Base-by-base conservation (phyloP, 192 early-diverging fungal species). In the Coemansia sp. region DNA sequence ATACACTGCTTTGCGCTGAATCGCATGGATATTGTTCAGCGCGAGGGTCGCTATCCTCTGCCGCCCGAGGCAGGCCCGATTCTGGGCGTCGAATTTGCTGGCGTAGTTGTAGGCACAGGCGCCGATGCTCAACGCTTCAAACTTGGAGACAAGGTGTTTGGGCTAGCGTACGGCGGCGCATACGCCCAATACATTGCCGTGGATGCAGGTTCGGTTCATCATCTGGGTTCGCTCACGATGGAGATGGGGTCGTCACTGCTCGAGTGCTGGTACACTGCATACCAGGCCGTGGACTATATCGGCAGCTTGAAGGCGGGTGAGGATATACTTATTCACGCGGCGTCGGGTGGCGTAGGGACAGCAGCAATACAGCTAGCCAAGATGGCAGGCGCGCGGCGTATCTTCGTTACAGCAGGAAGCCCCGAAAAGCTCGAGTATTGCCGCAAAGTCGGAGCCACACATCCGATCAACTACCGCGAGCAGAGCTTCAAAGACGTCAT, bases 351-450 rank as follows among this genome's bases (percentile, higher is more conserved):
- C 51, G 93, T 95, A 4, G 90, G 91, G 9, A 84, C 87, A 4
- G 90, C 89, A 7, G 91, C 90, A 16, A 93, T 95, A 70, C 93
- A 95, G 73, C 78, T 95, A 11, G 93, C 93, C 39, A 90, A 87
- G 62, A 53, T 70, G 41, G 68, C 74, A n/a, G 84, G 84, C 5
- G 88, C 88, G 73, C 74, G 73, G 1, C 79, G 76, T 36, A 85
- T 94, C 63, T 89, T 93, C 70, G 89, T 83, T 8, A 94, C 93
- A 3, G 90, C 85, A 35, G 86, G 92, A 46, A 83, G 83, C 1
- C 78, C 84, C 17, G 87, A 86, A 10, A 94, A 94, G 72, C 76
- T 86, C 17, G 83, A 85, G 35, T 88, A 89, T 65, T 89, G 88
- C 75, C 81, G 86, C 57, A 50, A 39, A 6, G 67, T 91, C 9